Evolutionary conservation across 306 rosid genomes (phyloP).

Genomic region (Cucurbita maxima): DNA sequence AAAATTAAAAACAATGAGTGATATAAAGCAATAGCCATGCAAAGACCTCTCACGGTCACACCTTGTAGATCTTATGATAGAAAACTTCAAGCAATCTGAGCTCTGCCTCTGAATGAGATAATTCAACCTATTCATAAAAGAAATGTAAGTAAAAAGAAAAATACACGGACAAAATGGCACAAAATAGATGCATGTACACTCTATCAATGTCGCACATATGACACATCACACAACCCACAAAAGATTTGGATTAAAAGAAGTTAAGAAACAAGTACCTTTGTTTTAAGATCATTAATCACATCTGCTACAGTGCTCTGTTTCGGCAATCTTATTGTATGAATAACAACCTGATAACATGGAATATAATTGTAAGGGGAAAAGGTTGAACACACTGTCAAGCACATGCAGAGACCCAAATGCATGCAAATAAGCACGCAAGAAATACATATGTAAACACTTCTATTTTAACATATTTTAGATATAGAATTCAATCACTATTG

Average conservation of each 20-base stretch:
- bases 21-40: constrained; percentile 9
- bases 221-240: neutral
- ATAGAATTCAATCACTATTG: neutral
- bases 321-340: constrained; percentile 74
- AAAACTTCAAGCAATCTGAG: constrained; percentile 89
- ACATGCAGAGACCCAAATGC: neutral
- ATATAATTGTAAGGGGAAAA: neutral
- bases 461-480: neutral
- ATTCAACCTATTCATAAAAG: constrained; percentile 46
- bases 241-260: neutral
- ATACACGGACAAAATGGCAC: neutral
- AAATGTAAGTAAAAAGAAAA: constrained; percentile 1
- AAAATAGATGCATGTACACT: neutral
- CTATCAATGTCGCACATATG: neutral
- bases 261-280: constrained; percentile 34
- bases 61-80: constrained; percentile 91
- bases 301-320: constrained; percentile 87
- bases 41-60: constrained; percentile 16
- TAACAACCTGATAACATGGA: constrained; percentile 40
- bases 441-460: neutral
- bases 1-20: neutral
- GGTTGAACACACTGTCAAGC: neutral
- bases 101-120: constrained; percentile 69
- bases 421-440: neutral
- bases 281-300: constrained; percentile 67